phyloP scores from a whole-genome alignment of 2,329 filamentous ascomycete species.

The Lecanicillium sp. region DNA sequence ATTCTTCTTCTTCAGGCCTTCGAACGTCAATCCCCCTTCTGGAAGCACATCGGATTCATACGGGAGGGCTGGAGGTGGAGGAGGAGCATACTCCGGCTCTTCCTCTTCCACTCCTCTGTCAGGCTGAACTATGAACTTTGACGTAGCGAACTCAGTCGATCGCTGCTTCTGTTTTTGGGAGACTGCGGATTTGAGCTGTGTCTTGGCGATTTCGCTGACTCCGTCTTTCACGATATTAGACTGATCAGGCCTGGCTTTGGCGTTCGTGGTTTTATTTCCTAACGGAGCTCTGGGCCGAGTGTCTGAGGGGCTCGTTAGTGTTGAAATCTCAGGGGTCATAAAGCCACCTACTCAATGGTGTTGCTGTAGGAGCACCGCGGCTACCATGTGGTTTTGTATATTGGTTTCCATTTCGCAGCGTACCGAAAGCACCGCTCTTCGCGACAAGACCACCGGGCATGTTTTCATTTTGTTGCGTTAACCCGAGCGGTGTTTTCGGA shows the following conservation, averaged over 20 bases:
- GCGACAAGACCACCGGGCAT: constrained; percentile 33
- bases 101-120: constrained; percentile 49
- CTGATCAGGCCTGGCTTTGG: constrained; percentile 64
- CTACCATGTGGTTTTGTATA: constrained; percentile 39
- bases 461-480: constrained; percentile 81
- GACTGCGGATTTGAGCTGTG: constrained; percentile 50
- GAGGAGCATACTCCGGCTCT: constrained; percentile 87
- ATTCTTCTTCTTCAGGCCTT: constrained; percentile 51
- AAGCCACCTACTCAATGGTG: constrained; percentile 64
- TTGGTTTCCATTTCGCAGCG: constrained; percentile 41
- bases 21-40: constrained; percentile 45
- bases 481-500: constrained; percentile 76
- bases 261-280: constrained; percentile 94
- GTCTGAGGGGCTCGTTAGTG: too few relatives aligned
- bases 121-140: constrained; percentile 57
- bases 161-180: constrained; percentile 50
- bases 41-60: constrained; percentile 66
- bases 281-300: constrained; percentile 67
- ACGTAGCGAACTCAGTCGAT: constrained; percentile 41
- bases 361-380: constrained; percentile 58
- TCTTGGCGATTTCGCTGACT: constrained; percentile 54
- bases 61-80: constrained; percentile 55
- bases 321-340: too few relatives aligned
- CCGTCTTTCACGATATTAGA: constrained; percentile 56
- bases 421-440: constrained; percentile 40